Conservation (phyloP, 202 grass and related monocot species). For the Schoenoplectus tabernaemontani region DNA sequence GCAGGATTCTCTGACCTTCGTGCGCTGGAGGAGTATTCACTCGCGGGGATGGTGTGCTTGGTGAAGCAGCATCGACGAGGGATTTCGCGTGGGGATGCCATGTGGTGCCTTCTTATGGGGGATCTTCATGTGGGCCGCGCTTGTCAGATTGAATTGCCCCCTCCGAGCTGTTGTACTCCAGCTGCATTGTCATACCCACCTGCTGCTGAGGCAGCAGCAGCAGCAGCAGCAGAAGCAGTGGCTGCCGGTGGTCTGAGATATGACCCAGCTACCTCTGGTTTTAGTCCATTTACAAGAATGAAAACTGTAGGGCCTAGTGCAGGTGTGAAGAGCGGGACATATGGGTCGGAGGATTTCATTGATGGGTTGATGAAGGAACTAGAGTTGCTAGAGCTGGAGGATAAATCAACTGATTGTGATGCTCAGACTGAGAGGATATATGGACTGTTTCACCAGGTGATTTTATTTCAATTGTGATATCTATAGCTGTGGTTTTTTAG, state of each 20-base stretch:
- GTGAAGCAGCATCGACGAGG: constrained; percentile 58
- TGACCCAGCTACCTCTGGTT: constrained; percentile 7
- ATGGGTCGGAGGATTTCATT: constrained; percentile 50
- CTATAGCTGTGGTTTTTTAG: not conserved
- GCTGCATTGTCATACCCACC: constrained; percentile 5
- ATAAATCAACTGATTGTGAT: constrained; percentile 47
- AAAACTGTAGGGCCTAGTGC: not conserved
- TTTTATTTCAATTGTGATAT: not conserved
- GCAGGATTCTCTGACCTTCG: constrained; percentile 64
- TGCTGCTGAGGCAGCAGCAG: not conserved
- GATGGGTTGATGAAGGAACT: constrained; percentile 62
- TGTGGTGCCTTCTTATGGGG: constrained; percentile 93
- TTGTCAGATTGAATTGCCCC: constrained; percentile 44
- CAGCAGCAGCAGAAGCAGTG: too few relatives aligned
- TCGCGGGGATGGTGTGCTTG: constrained; percentile 70
- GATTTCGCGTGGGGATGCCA: constrained; percentile 71
- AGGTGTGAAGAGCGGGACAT: not conserved
- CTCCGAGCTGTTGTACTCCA: constrained; percentile 25
- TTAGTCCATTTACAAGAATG: constrained; percentile 22
- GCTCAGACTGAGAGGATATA: constrained; percentile 60
- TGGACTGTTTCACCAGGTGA: constrained; percentile 52
- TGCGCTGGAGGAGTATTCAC: constrained; percentile 79
- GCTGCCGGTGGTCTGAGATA: constrained; percentile 18
- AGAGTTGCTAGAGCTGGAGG: constrained; percentile 45
- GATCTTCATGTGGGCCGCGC: constrained; percentile 76